phyloP scores from a whole-genome alignment of 495 filamentous ascomycete species.

The Haplographium delicatum region DNA sequence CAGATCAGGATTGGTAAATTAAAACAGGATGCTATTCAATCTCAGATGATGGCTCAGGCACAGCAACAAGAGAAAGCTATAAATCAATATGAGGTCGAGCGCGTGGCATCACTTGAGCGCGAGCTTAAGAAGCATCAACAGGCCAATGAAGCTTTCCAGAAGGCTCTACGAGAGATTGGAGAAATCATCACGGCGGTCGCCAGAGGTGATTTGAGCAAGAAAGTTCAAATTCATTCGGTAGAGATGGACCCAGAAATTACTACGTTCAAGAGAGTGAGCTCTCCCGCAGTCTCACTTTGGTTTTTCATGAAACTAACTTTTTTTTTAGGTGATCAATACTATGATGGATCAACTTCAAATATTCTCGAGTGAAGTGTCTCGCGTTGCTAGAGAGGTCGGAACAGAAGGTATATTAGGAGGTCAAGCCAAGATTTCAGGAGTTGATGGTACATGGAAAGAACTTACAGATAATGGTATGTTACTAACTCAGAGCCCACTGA shows the following conservation, averaged over 20 bases:
- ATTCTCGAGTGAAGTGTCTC: slow-evolving; percentile 95
- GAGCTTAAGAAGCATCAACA: slow-evolving; percentile 95
- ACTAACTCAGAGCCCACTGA: neutral
- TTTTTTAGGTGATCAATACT: slow-evolving; percentile 60
- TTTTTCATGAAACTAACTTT: neutral
- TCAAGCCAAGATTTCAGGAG: slow-evolving; percentile 89
- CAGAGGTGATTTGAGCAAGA: slow-evolving; percentile 94
- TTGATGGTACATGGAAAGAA: slow-evolving; percentile 98
- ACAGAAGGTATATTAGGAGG: slow-evolving; percentile 97
- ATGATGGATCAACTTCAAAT: slow-evolving; percentile 99
- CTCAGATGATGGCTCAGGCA: slow-evolving; percentile 58
- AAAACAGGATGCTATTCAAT: slow-evolving; percentile 65
- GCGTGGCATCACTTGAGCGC: slow-evolving; percentile 63
- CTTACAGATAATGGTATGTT: slow-evolving; percentile 83
- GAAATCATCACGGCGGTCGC: slow-evolving; percentile 95
- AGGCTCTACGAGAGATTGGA: slow-evolving; percentile 92
- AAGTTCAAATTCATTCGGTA: slow-evolving; percentile 90
- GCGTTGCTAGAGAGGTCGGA: slow-evolving; percentile 93
- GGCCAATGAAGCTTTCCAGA: slow-evolving; percentile 98
- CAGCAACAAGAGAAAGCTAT: slow-evolving; percentile 57
- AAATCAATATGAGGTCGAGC: slow-evolving; percentile 46
- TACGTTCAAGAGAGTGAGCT: slow-evolving; percentile 85
- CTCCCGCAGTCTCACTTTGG: slow-evolving; percentile 7
- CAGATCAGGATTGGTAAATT: slow-evolving; percentile 68
- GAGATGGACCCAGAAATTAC: slow-evolving; percentile 99